These are phyloP conservation scores for Fusarium sp. DNA, from an alignment of 2,329 filamentous ascomycete species.

Conservation along the genomic window DNA sequence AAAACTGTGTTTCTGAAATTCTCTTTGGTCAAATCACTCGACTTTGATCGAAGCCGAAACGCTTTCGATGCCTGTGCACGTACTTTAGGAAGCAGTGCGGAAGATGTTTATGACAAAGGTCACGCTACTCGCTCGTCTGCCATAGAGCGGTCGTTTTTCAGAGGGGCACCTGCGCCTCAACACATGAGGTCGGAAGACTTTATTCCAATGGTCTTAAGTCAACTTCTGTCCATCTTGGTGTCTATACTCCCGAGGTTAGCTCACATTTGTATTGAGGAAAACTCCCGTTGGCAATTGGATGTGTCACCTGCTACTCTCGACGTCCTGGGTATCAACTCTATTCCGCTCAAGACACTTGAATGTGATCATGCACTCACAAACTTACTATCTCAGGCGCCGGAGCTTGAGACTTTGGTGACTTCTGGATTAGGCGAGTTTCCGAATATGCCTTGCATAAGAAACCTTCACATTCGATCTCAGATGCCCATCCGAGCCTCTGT, in stretches of 20 bases:
- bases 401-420: neutral
- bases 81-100: neutral
- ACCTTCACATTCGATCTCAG: neutral
- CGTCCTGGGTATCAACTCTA: neutral
- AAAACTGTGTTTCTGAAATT: neutral
- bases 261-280: neutral
- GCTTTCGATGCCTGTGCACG: neutral
- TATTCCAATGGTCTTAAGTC: neutral
- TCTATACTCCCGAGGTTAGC: neutral
- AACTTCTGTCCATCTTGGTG: conserved; percentile 2
- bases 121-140: neutral
- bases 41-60: neutral
- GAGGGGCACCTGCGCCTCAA: accelerated
- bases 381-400: neutral
- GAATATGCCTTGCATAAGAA: neutral
- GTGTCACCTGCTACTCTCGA: neutral
- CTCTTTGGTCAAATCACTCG: neutral
- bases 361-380: neutral
- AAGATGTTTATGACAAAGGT: neutral
- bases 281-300: neutral
- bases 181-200: accelerated
- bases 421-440: accelerated
- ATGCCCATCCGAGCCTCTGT: neutral
- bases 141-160: neutral
- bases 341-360: conserved; percentile 5